Percentiles rank a stretch among this genome's conserved stretches.
Evolutionary conservation across 176 grass and related monocot genomes (phyloP).

Genomic region (Cymbopogon citratus): DNA sequence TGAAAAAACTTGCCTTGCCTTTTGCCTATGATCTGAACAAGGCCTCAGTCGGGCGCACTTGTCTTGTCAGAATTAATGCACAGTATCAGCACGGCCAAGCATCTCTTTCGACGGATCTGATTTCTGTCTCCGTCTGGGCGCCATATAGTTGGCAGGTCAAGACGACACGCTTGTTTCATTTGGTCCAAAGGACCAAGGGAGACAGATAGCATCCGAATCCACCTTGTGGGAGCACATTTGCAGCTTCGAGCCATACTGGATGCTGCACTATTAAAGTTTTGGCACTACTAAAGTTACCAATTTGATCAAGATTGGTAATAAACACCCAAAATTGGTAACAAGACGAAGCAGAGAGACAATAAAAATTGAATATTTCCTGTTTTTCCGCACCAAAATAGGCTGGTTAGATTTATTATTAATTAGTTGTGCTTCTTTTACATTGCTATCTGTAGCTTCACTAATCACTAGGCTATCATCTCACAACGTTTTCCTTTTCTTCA

Average conservation of each 20-base stretch:
- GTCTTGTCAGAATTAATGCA: neutral
- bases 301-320: neutral
- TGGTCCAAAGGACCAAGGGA: neutral
- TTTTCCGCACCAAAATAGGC: neutral
- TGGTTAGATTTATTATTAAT: neutral
- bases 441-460: neutral
- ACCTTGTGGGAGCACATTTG: neutral
- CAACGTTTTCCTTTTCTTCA: neutral
- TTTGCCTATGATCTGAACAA: no score
- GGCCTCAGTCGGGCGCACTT: neutral
- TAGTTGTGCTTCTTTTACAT: neutral
- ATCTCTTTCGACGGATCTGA: neutral
- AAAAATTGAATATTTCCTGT: neutral
- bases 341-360: neutral
- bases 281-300: no score
- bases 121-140: neutral
- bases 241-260: neutral
- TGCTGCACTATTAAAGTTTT: neutral
- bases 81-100: neutral
- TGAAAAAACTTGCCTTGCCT: no score
- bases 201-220: neutral
- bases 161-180: neutral
- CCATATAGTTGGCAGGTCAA: neutral
- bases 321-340: neutral
- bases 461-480: neutral